Conservation (phyloP, 2,329 filamentous ascomycete genomes). For the Sporothrix sp. region DNA sequence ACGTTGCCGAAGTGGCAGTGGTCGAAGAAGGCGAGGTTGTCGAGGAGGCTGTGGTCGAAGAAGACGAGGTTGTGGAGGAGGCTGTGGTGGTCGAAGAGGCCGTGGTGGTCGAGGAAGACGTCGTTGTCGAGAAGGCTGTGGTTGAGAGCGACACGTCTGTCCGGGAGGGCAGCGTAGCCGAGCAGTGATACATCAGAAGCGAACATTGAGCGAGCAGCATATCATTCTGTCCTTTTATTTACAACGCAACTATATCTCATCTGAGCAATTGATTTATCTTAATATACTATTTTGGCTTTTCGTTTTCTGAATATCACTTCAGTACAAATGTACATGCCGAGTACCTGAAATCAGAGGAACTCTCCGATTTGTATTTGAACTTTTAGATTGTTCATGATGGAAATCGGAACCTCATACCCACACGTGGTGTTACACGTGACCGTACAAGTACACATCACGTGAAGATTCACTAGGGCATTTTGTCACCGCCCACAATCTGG, state of each 20-base stretch:
- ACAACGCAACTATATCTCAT: neutral
- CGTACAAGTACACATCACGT: too few relatives aligned
- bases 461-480: constrained; percentile 5
- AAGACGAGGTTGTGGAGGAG: neutral
- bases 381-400: too few relatives aligned
- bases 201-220: neutral
- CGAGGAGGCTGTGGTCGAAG: neutral
- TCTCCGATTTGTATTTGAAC: too few relatives aligned
- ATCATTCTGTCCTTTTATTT: neutral
- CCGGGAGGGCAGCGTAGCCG: neutral
- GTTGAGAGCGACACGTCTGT: neutral
- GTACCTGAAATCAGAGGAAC: too few relatives aligned
- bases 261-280: too few relatives aligned
- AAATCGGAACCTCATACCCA: too few relatives aligned
- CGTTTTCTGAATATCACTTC: too few relatives aligned
- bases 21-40: neutral
- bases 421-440: neutral
- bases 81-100: neutral
- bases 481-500: constrained; percentile 2
- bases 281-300: too few relatives aligned
- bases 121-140: neutral
- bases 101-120: neutral
- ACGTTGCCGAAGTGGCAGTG: neutral
- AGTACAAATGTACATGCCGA: too few relatives aligned
- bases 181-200: neutral